Evolutionary conservation across 1,284 basidiomycete species (phyloP).

Genomic region (Naganishia liquefaciens): DNA sequence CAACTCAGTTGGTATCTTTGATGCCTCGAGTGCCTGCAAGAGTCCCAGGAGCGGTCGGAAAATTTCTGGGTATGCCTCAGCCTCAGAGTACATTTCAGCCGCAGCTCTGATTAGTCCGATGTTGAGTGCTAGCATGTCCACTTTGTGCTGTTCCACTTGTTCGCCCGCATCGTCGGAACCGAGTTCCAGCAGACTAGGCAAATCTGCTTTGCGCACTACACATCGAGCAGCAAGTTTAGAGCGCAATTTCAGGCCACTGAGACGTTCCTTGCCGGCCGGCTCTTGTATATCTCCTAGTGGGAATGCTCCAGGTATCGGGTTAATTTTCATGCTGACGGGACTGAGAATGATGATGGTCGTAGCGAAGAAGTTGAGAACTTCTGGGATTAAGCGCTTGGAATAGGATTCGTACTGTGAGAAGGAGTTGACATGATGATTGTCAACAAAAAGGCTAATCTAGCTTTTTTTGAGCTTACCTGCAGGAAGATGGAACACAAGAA

Average conservation of each 20-base stretch:
- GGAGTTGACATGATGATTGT: constrained; percentile 17
- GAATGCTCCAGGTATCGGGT: constrained; percentile 63
- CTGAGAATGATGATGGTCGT: constrained; percentile 72
- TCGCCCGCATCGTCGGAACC: constrained; percentile 44
- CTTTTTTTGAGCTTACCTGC: constrained; percentile 46
- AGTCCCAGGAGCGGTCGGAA: constrained; percentile 68
- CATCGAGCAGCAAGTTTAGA: constrained; percentile 32
- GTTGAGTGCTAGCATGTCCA: constrained; percentile 59
- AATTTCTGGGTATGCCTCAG: constrained; percentile 81
- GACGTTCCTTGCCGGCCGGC: constrained; percentile 27
- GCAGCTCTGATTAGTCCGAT: constrained; percentile 67
- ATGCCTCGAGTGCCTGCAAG: constrained; percentile 60
- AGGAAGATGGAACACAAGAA: constrained; percentile 82
- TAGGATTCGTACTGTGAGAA: constrained; percentile 77
- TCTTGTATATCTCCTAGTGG: constrained; percentile 69
- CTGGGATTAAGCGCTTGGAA: constrained; percentile 86
- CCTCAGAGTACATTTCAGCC: constrained; percentile 71
- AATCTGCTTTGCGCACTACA: constrained; percentile 37
- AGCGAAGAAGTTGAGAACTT: constrained; percentile 79
- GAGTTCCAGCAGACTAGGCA: constrained; percentile 36
- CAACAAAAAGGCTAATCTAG: not conserved
- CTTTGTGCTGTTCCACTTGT: constrained; percentile 58
- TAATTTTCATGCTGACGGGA: constrained; percentile 52
- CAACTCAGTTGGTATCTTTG: constrained; percentile 59
- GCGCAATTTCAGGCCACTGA: constrained; percentile 12